Evolutionary conservation across 495 filamentous ascomycete species (phyloP).

Genomic region (Podospora pseudoanserina): DNA sequence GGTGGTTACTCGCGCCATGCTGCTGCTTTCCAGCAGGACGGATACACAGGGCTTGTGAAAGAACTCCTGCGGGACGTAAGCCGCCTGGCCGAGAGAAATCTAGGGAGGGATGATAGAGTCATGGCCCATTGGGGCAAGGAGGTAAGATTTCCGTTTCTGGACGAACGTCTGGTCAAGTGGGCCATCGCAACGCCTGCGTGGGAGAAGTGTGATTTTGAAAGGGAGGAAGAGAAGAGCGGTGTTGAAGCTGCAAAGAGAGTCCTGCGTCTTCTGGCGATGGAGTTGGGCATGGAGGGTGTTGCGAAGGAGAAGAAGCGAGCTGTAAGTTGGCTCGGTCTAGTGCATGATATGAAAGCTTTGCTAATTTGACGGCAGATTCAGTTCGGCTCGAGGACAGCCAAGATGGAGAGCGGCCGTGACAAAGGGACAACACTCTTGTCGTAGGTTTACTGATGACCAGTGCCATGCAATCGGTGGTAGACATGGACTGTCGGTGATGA

Average conservation of each 20-base stretch:
- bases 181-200: constrained; percentile 67
- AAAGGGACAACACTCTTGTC: constrained; percentile 62
- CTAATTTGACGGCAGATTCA: constrained; percentile 55
- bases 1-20: constrained; percentile 87
- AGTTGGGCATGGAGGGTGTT: constrained; percentile 64
- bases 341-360: neutral
- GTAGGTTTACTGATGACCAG: constrained; percentile 14
- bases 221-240: constrained; percentile 34
- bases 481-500: constrained; percentile 48
- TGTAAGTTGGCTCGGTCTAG: constrained; percentile 37
- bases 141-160: constrained; percentile 85
- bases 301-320: constrained; percentile 89
- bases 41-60: constrained; percentile 67
- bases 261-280: constrained; percentile 71
- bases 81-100: constrained; percentile 84
- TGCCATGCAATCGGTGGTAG: constrained; percentile 16
- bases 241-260: constrained; percentile 79
- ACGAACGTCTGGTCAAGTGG: constrained; percentile 81
- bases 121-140: constrained; percentile 89
- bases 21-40: constrained; percentile 63
- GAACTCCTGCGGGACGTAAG: constrained; percentile 85
- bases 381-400: constrained; percentile 81
- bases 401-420: constrained; percentile 70
- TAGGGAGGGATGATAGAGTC: constrained; percentile 89
- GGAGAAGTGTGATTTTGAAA: constrained; percentile 81